Conservation (phyloP, 2,329 filamentous ascomycete genomes). For the Botrytis cinerea region DNA sequence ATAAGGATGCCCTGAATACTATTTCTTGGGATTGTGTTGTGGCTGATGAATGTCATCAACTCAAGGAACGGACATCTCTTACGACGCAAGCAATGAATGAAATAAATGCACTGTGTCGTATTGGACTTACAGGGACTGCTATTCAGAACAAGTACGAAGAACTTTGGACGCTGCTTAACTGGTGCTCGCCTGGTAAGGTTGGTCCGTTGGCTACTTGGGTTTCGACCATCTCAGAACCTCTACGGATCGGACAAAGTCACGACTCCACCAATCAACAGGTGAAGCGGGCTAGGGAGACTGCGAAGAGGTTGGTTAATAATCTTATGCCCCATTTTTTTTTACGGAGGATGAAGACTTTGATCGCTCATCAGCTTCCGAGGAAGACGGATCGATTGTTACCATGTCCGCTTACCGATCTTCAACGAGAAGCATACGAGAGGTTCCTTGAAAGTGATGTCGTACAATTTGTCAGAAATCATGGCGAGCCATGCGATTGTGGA, state of each 20-base stretch:
- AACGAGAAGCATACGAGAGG: conserved; percentile 79
- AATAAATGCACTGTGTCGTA: conserved; percentile 86
- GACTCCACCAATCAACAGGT: conserved; percentile 84
- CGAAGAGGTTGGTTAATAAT: conserved; percentile 81
- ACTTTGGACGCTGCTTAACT: conserved; percentile 93
- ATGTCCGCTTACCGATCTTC: conserved; percentile 81
- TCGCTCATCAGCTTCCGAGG: conserved; percentile 88
- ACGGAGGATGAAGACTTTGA: conserved; percentile 87
- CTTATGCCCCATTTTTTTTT: conserved; percentile 88
- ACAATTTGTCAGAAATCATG: conserved; percentile 65
- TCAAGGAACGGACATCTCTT: conserved; percentile 78
- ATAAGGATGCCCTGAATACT: conserved; percentile 72
- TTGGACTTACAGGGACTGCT: conserved; percentile 91
- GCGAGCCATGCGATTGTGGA: conserved; percentile 68
- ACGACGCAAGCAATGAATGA: conserved; percentile 86
- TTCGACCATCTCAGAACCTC: conserved; percentile 71
- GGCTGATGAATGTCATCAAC: conserved; percentile 87
- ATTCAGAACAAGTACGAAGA: conserved; percentile 99
- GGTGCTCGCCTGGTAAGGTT: conserved; percentile 83
- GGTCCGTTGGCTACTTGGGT: conserved; percentile 75
- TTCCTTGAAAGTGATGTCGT: conserved; percentile 75
- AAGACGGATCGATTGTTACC: conserved; percentile 96
- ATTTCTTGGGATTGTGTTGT: conserved; percentile 92
- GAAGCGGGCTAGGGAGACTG: conserved; percentile 76
- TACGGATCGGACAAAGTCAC: conserved; percentile 81